These are phyloP conservation scores for Pharnaceum exiguum DNA, from an alignment of 148 eudicot genomes.

Conservation along the genomic window DNA sequence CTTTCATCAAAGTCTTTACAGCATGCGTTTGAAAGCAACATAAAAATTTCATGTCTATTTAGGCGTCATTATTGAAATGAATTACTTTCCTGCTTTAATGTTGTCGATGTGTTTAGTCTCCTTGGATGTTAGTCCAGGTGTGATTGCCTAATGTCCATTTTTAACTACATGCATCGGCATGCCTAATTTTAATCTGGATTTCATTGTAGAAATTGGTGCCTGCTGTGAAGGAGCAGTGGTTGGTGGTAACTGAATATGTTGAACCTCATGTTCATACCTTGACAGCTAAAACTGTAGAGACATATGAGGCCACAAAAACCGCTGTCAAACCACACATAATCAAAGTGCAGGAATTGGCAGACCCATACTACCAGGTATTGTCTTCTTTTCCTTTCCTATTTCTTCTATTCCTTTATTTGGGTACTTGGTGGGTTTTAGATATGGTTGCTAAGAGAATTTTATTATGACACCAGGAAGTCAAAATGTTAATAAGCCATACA, in stretches of 20 bases:
- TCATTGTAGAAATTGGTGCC: conserved; percentile 63
- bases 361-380: conserved; percentile 76
- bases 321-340: conserved; percentile 63
- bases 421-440: too few relatives aligned
- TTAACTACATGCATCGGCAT: background rate
- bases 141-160: background rate
- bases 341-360: conserved; percentile 56
- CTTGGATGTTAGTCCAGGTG: background rate
- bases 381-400: background rate
- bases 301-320: conserved; percentile 57
- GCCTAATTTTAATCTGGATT: conserved; percentile 7
- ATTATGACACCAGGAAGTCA: conserved; percentile 47
- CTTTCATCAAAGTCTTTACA: background rate
- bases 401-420: background rate
- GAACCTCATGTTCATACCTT: conserved; percentile 59
- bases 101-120: background rate
- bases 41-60: too few relatives aligned
- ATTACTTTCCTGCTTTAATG: background rate
- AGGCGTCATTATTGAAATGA: too few relatives aligned
- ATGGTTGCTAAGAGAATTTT: conserved; percentile 8
- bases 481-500: conserved; percentile 68
- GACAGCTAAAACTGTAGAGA: conserved; percentile 40
- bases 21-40: background rate
- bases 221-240: conserved; percentile 70
- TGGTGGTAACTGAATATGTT: conserved; percentile 38